Conservation (phyloP, 73 alveolate genomes). For the Symbiodinium pilosum region DNA sequence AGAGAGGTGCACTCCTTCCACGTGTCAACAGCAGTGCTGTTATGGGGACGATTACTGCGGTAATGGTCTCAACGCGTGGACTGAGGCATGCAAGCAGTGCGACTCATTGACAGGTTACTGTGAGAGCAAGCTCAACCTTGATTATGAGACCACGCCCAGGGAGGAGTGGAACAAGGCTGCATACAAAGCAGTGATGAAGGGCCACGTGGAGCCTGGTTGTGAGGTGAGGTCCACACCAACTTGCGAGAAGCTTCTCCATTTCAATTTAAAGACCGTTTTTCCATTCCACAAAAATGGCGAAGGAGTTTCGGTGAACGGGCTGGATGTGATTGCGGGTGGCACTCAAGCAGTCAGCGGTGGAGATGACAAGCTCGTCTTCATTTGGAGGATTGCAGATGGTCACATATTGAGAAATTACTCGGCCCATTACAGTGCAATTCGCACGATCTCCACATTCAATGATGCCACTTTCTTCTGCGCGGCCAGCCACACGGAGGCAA, state of each 20-base stretch:
- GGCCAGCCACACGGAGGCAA: slow-evolving; percentile 44
- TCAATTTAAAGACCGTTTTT: neutral
- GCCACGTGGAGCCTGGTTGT: slow-evolving; percentile 55
- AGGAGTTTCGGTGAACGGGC: slow-evolving; percentile 25
- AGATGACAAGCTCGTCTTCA: slow-evolving; percentile 50
- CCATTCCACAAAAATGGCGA: slow-evolving; percentile 16
- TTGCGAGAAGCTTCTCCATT: slow-evolving; percentile 30
- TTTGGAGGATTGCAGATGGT: slow-evolving; percentile 57
- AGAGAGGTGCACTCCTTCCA: slow-evolving; percentile 44
- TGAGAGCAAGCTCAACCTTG: neutral
- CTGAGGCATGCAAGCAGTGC: slow-evolving; percentile 49
- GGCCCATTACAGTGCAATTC: slow-evolving; percentile 6
- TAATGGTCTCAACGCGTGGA: slow-evolving; percentile 64
- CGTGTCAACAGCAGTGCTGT: slow-evolving; percentile 53
- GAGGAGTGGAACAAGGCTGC: slow-evolving; percentile 38
- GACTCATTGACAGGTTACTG: neutral
- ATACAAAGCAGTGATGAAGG: slow-evolving; percentile 1
- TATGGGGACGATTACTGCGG: slow-evolving; percentile 37
- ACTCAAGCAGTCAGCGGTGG: slow-evolving; percentile 78
- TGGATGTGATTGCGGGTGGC: slow-evolving; percentile 80
- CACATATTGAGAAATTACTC: slow-evolving; percentile 15
- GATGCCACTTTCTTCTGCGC: slow-evolving; percentile 83
- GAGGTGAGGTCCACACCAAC: neutral
- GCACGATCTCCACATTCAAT: neutral
- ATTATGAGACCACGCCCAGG: neutral